phyloP scores from a whole-genome alignment of 805 yeast genomes.

The Candida multigemmis region DNA sequence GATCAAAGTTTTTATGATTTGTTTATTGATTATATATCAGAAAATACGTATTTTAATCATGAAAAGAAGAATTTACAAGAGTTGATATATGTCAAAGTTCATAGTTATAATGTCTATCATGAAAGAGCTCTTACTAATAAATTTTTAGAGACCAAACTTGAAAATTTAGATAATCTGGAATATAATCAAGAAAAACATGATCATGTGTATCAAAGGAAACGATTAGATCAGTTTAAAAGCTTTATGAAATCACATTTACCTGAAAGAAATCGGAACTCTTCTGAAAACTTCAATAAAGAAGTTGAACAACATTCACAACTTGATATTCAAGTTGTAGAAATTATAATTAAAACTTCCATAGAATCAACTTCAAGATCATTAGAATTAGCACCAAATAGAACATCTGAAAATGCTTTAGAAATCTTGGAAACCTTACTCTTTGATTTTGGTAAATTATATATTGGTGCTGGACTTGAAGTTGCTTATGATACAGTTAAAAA shows the following conservation, averaged over 20 bases:
- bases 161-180: slow-evolving; percentile 22
- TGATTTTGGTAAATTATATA: slow-evolving; percentile 65
- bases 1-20: slow-evolving; percentile 70
- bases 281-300: slow-evolving; percentile 9
- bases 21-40: slow-evolving; percentile 60
- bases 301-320: slow-evolving; percentile 11
- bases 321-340: slow-evolving; percentile 45
- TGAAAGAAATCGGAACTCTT: slow-evolving; percentile 12
- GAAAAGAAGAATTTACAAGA: slow-evolving; percentile 66
- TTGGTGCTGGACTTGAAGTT: slow-evolving; percentile 68
- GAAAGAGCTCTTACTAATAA: slow-evolving; percentile 27
- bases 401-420: slow-evolving; percentile 55
- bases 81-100: slow-evolving; percentile 35
- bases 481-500: slow-evolving; percentile 41
- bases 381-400: slow-evolving; percentile 58
- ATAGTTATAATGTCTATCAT: slow-evolving; percentile 31
- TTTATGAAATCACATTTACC: slow-evolving; percentile 43
- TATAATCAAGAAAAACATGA: slow-evolving; percentile 5
- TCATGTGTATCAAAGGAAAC: slow-evolving; percentile 18
- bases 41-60: slow-evolving; percentile 56
- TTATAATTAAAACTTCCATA: slow-evolving; percentile 57
- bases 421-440: slow-evolving; percentile 57
- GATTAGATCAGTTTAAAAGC: slow-evolving; percentile 43
- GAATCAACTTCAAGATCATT: slow-evolving; percentile 72
- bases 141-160: slow-evolving; percentile 21